Conservation (phyloP, 805 yeast species). For the Saturnispora besseyi region DNA sequence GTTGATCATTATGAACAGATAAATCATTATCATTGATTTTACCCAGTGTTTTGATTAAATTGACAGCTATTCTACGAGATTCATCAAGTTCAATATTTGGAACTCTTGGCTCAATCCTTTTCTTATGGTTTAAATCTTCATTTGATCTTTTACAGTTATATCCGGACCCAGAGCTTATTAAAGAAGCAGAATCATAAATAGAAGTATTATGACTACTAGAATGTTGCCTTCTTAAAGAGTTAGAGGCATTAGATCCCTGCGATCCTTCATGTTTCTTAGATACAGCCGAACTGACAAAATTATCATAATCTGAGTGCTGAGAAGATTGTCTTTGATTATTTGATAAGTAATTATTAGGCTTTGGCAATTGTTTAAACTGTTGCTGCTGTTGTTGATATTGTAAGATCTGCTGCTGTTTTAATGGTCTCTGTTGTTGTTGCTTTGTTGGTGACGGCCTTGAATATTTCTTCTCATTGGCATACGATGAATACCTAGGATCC, state of each 20-base stretch:
- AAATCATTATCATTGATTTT: constrained; percentile 13
- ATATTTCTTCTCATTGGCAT: background rate
- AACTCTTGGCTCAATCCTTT: constrained; percentile 10
- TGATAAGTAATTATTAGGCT: background rate
- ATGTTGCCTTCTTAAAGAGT: background rate
- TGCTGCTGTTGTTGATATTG: constrained; percentile 4
- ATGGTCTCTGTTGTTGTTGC: background rate
- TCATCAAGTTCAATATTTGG: constrained; percentile 14
- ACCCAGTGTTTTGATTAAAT: constrained; percentile 14
- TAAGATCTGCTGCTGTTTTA: background rate
- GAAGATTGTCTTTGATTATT: background rate
- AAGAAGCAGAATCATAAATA: constrained; percentile 5
- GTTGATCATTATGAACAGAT: constrained; percentile 18
- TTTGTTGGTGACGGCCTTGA: background rate
- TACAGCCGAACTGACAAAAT: constrained; percentile 4
- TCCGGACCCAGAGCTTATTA: constrained; percentile 2
- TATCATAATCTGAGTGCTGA: constrained; percentile 1
- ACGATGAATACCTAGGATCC: constrained; percentile 1
- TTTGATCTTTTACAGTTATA: background rate
- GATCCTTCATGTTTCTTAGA: constrained; percentile 1
- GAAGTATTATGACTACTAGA: background rate
- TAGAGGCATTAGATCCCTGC: background rate
- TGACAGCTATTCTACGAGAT: background rate
- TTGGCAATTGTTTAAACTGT: background rate
- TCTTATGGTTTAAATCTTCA: background rate